These are phyloP conservation scores for Thielaviopsis cerberus DNA, from an alignment of 2,329 filamentous ascomycete species.

Conservation along the genomic window DNA sequence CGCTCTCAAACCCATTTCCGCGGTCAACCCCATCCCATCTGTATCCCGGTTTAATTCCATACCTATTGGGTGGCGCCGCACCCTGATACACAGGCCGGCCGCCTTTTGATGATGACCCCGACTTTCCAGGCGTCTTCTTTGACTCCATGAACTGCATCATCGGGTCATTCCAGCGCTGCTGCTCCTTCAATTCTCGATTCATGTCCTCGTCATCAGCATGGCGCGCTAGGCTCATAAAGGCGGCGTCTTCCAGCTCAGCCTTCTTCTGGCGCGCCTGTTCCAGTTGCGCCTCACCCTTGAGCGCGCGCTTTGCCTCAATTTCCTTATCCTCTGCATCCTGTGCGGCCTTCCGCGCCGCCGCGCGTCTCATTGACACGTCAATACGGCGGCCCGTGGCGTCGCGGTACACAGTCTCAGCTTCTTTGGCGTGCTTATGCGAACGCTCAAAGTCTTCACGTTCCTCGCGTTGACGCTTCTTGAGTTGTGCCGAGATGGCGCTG, in stretches of 20 bases:
- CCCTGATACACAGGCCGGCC: constrained; percentile 57
- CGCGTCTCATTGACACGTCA: constrained; percentile 77
- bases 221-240: constrained; percentile 61
- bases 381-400: constrained; percentile 90
- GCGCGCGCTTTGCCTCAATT: constrained; percentile 45
- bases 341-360: constrained; percentile 52
- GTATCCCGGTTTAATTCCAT: constrained; percentile 81
- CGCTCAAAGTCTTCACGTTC: constrained; percentile 35
- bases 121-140: constrained; percentile 23
- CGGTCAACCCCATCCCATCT: constrained; percentile 95
- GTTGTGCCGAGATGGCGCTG: constrained; percentile 52
- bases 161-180: constrained; percentile 81
- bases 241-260: constrained; percentile 59
- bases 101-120: constrained; percentile 17
- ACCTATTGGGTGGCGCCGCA: constrained; percentile 70
- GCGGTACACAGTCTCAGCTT: constrained; percentile 67
- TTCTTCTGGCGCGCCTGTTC: constrained; percentile 44
- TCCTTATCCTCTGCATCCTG: constrained; percentile 56
- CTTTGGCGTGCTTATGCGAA: constrained; percentile 21
- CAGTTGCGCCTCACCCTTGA: constrained; percentile 73
- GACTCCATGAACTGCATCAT: constrained; percentile 59
- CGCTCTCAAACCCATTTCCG: constrained; percentile 78
- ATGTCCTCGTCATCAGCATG: constrained; percentile 69
- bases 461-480: constrained; percentile 46
- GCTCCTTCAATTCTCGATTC: constrained; percentile 63